phyloP scores from a whole-genome alignment of 1,139 yeast genomes.

The Candida frijolesensis region DNA sequence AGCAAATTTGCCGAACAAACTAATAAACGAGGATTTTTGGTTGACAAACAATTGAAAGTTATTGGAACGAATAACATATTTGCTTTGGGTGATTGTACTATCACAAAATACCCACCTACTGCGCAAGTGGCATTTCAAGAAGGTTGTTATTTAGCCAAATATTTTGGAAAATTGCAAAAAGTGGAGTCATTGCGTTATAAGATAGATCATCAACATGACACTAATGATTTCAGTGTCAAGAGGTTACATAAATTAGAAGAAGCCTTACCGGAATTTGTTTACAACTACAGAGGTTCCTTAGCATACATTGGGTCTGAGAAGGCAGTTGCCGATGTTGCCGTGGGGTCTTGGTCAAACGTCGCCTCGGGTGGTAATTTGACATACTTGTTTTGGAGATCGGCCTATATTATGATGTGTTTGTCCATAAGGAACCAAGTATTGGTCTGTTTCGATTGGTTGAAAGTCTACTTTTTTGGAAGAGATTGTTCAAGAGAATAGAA shows the following conservation, averaged over 20 bases:
- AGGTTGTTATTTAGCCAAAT: slow-evolving; percentile 76
- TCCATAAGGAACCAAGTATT: slow-evolving; percentile 83
- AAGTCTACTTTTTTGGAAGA: slow-evolving; percentile 85
- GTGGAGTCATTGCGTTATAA: slow-evolving; percentile 59
- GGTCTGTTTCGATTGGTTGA: slow-evolving; percentile 85
- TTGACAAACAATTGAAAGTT: slow-evolving; percentile 78
- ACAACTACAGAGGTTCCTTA: slow-evolving; percentile 69
- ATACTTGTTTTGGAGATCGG: slow-evolving; percentile 90
- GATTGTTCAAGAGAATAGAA: slow-evolving; percentile 62
- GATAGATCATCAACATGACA: slow-evolving; percentile 29
- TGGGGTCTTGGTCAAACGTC: slow-evolving; percentile 82
- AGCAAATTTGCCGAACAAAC: slow-evolving; percentile 74
- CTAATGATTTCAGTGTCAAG: slow-evolving; percentile 38
- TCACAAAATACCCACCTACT: slow-evolving; percentile 88
- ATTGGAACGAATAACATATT: slow-evolving; percentile 81
- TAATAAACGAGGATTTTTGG: slow-evolving; percentile 85
- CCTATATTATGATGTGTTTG: slow-evolving; percentile 88
- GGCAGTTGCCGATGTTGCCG: slow-evolving; percentile 88
- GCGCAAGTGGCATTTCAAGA: slow-evolving; percentile 97
- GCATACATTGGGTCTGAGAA: slow-evolving; percentile 86
- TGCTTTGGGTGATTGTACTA: slow-evolving; percentile 92
- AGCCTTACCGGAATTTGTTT: slow-evolving; percentile 59
- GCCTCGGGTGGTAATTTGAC: slow-evolving; percentile 85
- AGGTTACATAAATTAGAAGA: slow-evolving; percentile 39
- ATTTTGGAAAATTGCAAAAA: slow-evolving; percentile 69